Conservation (phyloP, 2,329 filamentous ascomycete species). For the Phoma sp. region DNA sequence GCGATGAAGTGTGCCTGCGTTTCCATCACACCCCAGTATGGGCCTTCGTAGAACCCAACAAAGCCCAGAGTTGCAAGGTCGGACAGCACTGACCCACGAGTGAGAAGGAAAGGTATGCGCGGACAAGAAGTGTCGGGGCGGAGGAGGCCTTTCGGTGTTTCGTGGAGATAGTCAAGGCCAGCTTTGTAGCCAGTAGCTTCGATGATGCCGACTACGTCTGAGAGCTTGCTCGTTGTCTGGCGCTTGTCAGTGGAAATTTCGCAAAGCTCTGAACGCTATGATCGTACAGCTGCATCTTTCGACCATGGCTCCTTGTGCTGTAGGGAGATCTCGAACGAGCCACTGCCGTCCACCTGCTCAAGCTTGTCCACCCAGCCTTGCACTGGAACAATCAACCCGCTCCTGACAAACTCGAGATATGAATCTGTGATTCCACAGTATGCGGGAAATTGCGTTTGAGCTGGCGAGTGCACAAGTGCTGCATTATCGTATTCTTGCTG, state of each 20-base stretch:
- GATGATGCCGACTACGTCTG: conserved; percentile 62
- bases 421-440: conserved; percentile 73
- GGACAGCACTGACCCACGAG: conserved; percentile 70
- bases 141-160: conserved; percentile 61
- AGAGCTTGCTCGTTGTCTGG: conserved; percentile 16
- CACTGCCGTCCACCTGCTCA: conserved; percentile 7
- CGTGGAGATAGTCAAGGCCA: conserved; percentile 69
- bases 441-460: conserved; percentile 59
- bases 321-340: conserved; percentile 12
- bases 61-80: conserved; percentile 72
- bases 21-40: conserved; percentile 87
- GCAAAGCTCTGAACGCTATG: background rate
- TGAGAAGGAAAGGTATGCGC: conserved; percentile 62
- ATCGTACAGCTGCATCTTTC: background rate
- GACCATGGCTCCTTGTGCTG: conserved; percentile 25
- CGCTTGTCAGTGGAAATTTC: conserved; percentile 7
- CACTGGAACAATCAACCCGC: conserved; percentile 55
- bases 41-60: conserved; percentile 82
- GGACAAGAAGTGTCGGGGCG: conserved; percentile 63
- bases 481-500: conserved; percentile 49
- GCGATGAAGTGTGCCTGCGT: conserved; percentile 78
- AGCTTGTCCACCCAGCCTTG: conserved; percentile 45
- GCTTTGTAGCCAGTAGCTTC: conserved; percentile 76
- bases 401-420: conserved; percentile 76
- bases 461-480: conserved; percentile 49